Evolutionary conservation across 345 rosid genomes (phyloP).

Genomic region (Euphorbia tirucalli): DNA sequence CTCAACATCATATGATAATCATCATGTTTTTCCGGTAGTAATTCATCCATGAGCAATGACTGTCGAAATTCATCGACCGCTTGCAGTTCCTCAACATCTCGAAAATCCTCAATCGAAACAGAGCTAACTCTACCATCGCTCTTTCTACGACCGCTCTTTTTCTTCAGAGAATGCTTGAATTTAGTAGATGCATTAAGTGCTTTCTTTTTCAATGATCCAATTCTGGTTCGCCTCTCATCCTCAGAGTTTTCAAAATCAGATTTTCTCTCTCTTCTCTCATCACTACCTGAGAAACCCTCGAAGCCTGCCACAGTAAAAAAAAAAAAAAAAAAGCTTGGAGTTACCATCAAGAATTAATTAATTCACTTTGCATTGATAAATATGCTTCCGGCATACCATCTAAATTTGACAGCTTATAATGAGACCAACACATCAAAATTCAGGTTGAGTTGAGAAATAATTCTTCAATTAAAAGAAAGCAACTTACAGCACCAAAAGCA

Average conservation of each 20-base stretch:
- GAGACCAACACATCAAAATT: neutral
- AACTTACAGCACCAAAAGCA: neutral
- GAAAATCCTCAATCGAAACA: conserved; percentile 95
- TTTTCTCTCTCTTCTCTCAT: conserved; percentile 87
- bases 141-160: conserved; percentile 75
- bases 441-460: neutral
- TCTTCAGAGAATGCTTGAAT: conserved; percentile 88
- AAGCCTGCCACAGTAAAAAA: conserved; percentile 51
- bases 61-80: conserved; percentile 92
- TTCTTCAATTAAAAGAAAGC: neutral
- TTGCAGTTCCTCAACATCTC: conserved; percentile 79
- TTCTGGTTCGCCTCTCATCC: conserved; percentile 94
- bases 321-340: neutral
- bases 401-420: neutral
- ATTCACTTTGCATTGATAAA: neutral
- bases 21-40: conserved; percentile 69
- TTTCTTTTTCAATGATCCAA: conserved; percentile 89
- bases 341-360: neutral
- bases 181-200: conserved; percentile 87
- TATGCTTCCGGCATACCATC: too few relatives aligned
- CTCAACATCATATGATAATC: conserved; percentile 97
- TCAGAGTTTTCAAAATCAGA: conserved; percentile 98
- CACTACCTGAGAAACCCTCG: conserved; percentile 86
- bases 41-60: conserved; percentile 78
- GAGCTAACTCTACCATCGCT: conserved; percentile 90